Percentiles rank a stretch among this genome's conserved stretches.
Conservation (phyloP, 31 red algal genomes). For the Endocladia muricata region DNA sequence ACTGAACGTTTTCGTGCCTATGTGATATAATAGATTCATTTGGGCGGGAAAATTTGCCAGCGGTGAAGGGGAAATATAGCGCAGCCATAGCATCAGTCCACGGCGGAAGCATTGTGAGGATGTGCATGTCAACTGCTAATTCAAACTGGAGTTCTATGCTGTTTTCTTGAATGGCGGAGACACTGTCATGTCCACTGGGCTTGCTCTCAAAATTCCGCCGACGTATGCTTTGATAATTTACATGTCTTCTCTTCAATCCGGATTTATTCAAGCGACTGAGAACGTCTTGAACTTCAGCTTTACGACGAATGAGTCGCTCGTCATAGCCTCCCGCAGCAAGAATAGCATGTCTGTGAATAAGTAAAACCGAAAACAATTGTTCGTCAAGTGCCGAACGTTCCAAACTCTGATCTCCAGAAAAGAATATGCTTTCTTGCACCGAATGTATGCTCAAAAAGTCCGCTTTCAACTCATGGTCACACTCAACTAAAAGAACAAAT, state of each 20-base stretch:
- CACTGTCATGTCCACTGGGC: neutral
- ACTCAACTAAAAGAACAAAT: constrained; percentile 44
- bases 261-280: constrained; percentile 28
- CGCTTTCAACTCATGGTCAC: constrained; percentile 36
- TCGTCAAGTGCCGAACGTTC: constrained; percentile 31
- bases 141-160: neutral
- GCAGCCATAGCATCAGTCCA: neutral
- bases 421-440: constrained; percentile 23
- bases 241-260: constrained; percentile 6
- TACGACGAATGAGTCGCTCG: constrained; percentile 33
- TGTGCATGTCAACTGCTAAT: neutral
- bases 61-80: constrained; percentile 14
- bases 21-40: constrained; percentile 16
- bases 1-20: constrained; percentile 19
- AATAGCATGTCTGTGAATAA: constrained; percentile 17
- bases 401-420: constrained; percentile 27
- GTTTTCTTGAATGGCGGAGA: neutral
- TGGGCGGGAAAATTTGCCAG: neutral
- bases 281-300: constrained; percentile 51
- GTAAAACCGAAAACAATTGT: constrained; percentile 25
- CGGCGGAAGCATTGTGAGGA: neutral
- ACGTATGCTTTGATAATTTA: no score
- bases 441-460: constrained; percentile 30
- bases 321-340: constrained; percentile 50
- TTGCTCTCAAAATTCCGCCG: constrained; percentile 7